phyloP scores from a whole-genome alignment of 176 grass and related monocot genomes.

The bread wheat (Triticum aestivum) region IWGSC_CS_RefSeq_v2.1 NC_057810.1:95501131-95501630 shows the following conservation, averaged over 20 bases:
- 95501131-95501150: not conserved
- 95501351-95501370: constrained; percentile 44
- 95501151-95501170: not conserved
- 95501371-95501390: constrained; percentile 16
- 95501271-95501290: constrained; percentile 84
- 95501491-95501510: not conserved
- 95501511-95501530: constrained; percentile 26
- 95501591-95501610: not conserved
- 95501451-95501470: constrained; percentile 46
- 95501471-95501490: constrained; percentile 53
- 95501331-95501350: constrained; percentile 47
- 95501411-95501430: constrained; percentile 37
- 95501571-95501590: not conserved
- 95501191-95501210: not conserved
- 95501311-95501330: constrained; percentile 88
- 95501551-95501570: constrained; percentile 15
- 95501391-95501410: not conserved
- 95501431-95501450: constrained; percentile 53
- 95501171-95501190: not conserved
- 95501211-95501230: not conserved
- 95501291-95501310: constrained; percentile 73
- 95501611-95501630: constrained; percentile 25
- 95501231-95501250: not conserved
- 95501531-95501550: constrained; percentile 18
- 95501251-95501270: constrained; percentile 81